Conservation (phyloP, 2,329 filamentous ascomycete genomes). For the Amesomyces nigricolor region DNA sequence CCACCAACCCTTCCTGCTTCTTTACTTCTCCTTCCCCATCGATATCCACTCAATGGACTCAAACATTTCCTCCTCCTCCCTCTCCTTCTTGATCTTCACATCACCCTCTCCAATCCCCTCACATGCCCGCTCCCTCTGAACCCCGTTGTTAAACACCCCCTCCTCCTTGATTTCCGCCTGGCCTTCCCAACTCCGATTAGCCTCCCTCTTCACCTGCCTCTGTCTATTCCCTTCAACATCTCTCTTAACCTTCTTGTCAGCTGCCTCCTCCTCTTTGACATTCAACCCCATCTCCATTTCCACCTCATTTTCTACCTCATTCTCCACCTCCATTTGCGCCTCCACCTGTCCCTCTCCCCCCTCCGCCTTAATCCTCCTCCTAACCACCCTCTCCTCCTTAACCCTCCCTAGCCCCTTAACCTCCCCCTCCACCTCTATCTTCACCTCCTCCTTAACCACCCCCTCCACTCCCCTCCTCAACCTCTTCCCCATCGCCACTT, state of each 20-base stretch:
- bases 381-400: constrained; percentile 26
- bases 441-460: constrained; percentile 26
- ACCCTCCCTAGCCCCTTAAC: neutral
- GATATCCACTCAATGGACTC: neutral
- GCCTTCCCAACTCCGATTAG: neutral
- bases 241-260: neutral
- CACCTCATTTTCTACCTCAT: neutral
- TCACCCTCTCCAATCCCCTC: constrained; percentile 1
- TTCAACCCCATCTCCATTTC: neutral
- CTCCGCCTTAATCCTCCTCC: too few relatives aligned
- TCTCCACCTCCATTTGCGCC: neutral
- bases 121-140: neutral
- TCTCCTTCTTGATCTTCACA: constrained; percentile 20
- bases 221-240: too few relatives aligned
- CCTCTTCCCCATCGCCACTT: constrained; percentile 54
- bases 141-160: neutral
- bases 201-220: neutral
- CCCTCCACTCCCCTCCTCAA: constrained; percentile 36
- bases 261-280: constrained; percentile 8
- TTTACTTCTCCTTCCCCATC: neutral
- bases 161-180: neutral
- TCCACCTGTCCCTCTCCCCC: neutral
- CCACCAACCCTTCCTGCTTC: neutral
- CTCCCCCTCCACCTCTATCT: neutral
- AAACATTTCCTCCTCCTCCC: constrained; percentile 26